Evolutionary conservation across 2,329 filamentous ascomycete genomes (phyloP).

Genomic region (Ceratocystis harringtonii): DNA sequence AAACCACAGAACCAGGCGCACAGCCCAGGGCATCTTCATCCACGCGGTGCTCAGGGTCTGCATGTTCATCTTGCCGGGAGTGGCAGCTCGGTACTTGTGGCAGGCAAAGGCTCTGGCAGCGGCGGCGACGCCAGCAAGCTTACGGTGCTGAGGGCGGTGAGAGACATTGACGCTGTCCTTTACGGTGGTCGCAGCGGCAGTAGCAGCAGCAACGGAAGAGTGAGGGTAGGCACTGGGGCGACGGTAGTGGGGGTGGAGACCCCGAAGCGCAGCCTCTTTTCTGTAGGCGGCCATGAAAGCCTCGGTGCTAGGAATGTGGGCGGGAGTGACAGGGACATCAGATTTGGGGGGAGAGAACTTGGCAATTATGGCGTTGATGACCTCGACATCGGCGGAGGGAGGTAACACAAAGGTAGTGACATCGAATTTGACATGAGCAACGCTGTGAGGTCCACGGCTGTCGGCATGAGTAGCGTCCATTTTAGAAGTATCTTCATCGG

Average conservation of each 20-base stretch:
- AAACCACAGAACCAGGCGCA: slow-evolving; percentile 11
- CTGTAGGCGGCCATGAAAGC: not conserved
- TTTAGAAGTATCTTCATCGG: not conserved
- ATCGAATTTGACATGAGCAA: not conserved
- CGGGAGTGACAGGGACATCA: too few species aligned
- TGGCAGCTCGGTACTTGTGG: slow-evolving; percentile 1
- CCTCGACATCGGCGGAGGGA: not conserved
- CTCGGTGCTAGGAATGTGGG: not conserved
- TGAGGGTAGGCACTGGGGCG: slow-evolving; percentile 4
- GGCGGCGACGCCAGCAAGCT: not conserved
- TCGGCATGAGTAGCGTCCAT: not conserved
- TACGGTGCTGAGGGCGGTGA: not conserved
- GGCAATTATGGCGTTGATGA: not conserved
- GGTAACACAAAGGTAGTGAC: not conserved
- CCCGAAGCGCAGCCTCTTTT: not conserved
- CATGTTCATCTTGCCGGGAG: not conserved
- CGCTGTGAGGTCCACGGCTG: not conserved
- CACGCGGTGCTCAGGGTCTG: slow-evolving; percentile 8
- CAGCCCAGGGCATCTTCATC: slow-evolving; percentile 11
- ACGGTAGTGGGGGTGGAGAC: not conserved
- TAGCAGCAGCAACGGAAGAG: not conserved
- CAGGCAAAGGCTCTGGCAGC: not conserved
- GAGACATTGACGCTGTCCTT: not conserved
- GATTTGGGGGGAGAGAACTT: not conserved
- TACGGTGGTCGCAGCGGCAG: not conserved